A percentile compares a stretch with the other conserved stretches of the same genome.
phyloP scores from a whole-genome alignment of 805 yeast genomes.

The Wickerhamomyces rabaulensis region DNA sequence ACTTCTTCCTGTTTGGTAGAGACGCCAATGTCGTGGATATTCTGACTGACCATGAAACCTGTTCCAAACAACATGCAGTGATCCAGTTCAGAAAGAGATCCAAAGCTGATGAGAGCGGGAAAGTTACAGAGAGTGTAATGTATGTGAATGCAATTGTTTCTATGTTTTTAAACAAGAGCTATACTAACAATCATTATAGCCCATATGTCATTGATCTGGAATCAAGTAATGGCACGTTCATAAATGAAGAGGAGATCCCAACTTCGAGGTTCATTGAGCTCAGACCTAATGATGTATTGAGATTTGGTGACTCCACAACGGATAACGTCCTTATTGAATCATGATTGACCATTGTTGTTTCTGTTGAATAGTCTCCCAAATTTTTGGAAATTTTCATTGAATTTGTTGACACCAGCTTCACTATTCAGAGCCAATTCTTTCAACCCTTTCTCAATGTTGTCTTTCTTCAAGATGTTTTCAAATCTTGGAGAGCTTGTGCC shows the following conservation, averaged over 20 bases:
- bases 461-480: slow-evolving; percentile 25
- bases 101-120: background rate
- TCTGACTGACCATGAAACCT: slow-evolving; percentile 28
- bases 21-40: slow-evolving; percentile 32
- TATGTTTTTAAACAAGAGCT: background rate
- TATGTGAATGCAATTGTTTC: slow-evolving; percentile 1
- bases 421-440: slow-evolving; percentile 39
- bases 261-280: slow-evolving; percentile 37
- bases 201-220: slow-evolving; percentile 43
- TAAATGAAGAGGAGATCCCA: slow-evolving; percentile 37
- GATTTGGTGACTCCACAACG: slow-evolving; percentile 30
- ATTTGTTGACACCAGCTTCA: slow-evolving; percentile 56
- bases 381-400: slow-evolving; percentile 53
- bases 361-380: slow-evolving; percentile 55
- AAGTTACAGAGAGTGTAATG: slow-evolving; percentile 1
- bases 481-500: slow-evolving; percentile 22
- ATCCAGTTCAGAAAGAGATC: slow-evolving; percentile 35
- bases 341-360: slow-evolving; percentile 14
- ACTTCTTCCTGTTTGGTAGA: slow-evolving; percentile 33
- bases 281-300: slow-evolving; percentile 34
- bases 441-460: slow-evolving; percentile 29
- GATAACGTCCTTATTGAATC: slow-evolving; percentile 25
- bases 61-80: slow-evolving; percentile 46
- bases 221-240: slow-evolving; percentile 41
- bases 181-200: slow-evolving; percentile 7